These are phyloP conservation scores for Yarrowia keelungensis DNA, from an alignment of 805 yeast genomes.

Conservation along the genomic window DNA sequence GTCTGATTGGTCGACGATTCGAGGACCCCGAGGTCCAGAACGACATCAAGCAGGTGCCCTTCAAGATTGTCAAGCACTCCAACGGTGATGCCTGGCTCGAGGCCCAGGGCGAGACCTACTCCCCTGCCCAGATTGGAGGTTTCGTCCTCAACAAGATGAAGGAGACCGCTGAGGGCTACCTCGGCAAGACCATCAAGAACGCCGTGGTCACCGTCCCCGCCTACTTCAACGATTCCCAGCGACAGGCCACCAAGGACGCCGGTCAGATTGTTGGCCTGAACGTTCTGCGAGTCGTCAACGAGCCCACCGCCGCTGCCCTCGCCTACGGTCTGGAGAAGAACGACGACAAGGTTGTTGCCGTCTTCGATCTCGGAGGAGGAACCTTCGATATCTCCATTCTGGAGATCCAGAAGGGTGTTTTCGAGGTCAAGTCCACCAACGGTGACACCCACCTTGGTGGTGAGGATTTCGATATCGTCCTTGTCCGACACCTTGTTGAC, in stretches of 20 bases:
- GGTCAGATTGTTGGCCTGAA: slow-evolving; percentile 96
- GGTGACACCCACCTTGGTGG: slow-evolving; percentile 96
- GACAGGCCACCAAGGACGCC: slow-evolving; percentile 95
- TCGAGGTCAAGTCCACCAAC: slow-evolving; percentile 96
- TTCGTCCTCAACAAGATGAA: slow-evolving; percentile 94
- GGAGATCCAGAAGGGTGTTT: slow-evolving; percentile 97
- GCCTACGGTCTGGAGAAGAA: slow-evolving; percentile 93
- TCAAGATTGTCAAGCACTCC: slow-evolving; percentile 84
- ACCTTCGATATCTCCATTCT: slow-evolving; percentile 95
- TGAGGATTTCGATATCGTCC: slow-evolving; percentile 87
- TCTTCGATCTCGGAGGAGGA: slow-evolving; percentile 98
- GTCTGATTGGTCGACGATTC: slow-evolving; percentile 92
- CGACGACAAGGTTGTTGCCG: slow-evolving; percentile 87
- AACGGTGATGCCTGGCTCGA: slow-evolving; percentile 98
- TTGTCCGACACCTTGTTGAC: slow-evolving; percentile 83
- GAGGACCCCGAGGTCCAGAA: slow-evolving; percentile 89
- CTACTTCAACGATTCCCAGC: slow-evolving; percentile 87
- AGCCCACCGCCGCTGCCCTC: slow-evolving; percentile 92
- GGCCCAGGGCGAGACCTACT: slow-evolving; percentile 84
- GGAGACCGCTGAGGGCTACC: slow-evolving; percentile 94
- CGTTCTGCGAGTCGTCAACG: slow-evolving; percentile 87
- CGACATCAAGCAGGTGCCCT: slow-evolving; percentile 86
- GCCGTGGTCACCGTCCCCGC: slow-evolving; percentile 94
- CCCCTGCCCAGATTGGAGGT: slow-evolving; percentile 96
- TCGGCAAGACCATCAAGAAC: slow-evolving; percentile 84